phyloP scores from a whole-genome alignment of 345 rosid species.

The Moricandia arvensis region DNA sequence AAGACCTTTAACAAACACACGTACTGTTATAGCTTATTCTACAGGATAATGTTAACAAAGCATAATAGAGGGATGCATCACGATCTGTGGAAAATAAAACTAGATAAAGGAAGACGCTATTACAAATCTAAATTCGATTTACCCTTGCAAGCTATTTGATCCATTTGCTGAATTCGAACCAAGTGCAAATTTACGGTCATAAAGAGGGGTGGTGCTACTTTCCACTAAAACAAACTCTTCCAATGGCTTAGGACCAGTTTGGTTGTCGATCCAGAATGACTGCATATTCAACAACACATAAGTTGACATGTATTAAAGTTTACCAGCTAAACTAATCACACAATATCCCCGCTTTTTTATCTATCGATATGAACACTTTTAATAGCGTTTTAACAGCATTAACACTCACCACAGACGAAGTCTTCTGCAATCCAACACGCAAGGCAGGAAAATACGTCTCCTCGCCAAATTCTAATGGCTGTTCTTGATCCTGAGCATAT shows the following conservation, averaged over 20 bases:
- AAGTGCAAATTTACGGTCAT: conserved; percentile 80
- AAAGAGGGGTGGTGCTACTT: conserved; percentile 63
- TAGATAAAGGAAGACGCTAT: not conserved
- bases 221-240: conserved; percentile 46
- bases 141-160: conserved; percentile 67
- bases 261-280: conserved; percentile 92
- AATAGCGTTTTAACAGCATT: not conserved
- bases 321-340: no score
- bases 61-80: not conserved
- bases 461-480: conserved; percentile 75
- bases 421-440: conserved; percentile 56
- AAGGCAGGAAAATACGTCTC: conserved; percentile 82
- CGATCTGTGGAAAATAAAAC: not conserved
- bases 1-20: conserved; percentile 1
- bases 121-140: conserved; percentile 17
- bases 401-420: conserved; percentile 71
- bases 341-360: no score
- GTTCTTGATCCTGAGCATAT: conserved; percentile 57
- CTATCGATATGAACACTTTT: not conserved
- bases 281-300: conserved; percentile 45
- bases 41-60: not conserved
- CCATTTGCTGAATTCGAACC: conserved; percentile 77
- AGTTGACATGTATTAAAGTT: not conserved
- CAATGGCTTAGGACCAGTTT: conserved; percentile 42
- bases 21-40: not conserved